A percentile compares a stretch with the other conserved stretches of the same genome.
phyloP scores from a whole-genome alignment of 176 grass and related monocot genomes.

The Elymus sibiricus region DNA sequence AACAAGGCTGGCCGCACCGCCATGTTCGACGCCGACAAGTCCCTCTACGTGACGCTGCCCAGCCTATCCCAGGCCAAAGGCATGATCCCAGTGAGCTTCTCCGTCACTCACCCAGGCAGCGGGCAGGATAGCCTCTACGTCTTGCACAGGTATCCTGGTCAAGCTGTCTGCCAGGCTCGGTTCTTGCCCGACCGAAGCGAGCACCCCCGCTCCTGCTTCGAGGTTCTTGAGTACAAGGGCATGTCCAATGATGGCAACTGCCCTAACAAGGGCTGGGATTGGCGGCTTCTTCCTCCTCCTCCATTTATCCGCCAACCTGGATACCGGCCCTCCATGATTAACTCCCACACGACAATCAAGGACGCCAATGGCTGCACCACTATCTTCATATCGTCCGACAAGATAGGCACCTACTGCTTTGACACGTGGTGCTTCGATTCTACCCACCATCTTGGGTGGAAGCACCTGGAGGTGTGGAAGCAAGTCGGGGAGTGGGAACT shows the following conservation, averaged over 20 bases:
- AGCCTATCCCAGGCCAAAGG: too few species aligned
- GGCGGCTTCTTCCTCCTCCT: too few species aligned
- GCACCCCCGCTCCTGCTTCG: neutral
- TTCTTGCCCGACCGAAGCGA: too few species aligned
- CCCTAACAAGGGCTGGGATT: too few species aligned
- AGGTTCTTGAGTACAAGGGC: neutral
- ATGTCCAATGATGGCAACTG: too few species aligned
- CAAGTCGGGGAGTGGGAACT: neutral
- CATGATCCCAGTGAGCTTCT: neutral
- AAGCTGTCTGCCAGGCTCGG: neutral
- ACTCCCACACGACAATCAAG: too few species aligned
- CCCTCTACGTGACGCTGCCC: too few species aligned
- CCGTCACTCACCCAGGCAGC: neutral
- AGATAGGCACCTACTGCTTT: conserved; percentile 1
- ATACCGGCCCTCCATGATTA: too few species aligned
- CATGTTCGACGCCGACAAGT: too few species aligned
- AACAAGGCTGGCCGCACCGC: neutral
- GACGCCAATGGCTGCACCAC: too few species aligned
- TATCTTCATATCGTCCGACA: too few species aligned
- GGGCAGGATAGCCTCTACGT: neutral
- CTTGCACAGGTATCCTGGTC: neutral
- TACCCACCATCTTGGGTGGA: neutral
- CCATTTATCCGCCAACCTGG: too few species aligned
- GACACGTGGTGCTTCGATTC: neutral
- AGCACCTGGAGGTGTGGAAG: neutral